phyloP scores from a whole-genome alignment of 495 filamentous ascomycete genomes.

The Xylaria venustula region DNA sequence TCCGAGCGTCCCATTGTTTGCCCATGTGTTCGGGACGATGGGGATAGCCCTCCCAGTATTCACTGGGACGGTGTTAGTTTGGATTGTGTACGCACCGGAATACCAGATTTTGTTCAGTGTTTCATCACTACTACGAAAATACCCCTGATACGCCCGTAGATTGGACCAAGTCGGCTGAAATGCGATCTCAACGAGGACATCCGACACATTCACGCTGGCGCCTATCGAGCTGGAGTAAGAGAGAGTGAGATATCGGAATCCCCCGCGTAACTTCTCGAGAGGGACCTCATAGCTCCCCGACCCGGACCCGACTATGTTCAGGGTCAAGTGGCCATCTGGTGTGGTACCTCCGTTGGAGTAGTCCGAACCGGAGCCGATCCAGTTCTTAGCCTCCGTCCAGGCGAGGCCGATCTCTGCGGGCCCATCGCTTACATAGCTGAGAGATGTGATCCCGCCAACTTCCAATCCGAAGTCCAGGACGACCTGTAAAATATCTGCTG shows the following conservation, averaged over 20 bases:
- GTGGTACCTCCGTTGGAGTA: slow-evolving; percentile 54
- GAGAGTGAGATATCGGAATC: slow-evolving; percentile 58
- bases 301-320: slow-evolving; percentile 46
- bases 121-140: slow-evolving; percentile 61
- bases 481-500: slow-evolving; percentile 28
- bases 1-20: slow-evolving; percentile 52
- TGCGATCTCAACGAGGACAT: slow-evolving; percentile 48
- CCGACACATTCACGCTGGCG: slow-evolving; percentile 38
- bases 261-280: slow-evolving; percentile 52
- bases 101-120: slow-evolving; percentile 63
- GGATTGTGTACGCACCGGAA: slow-evolving; percentile 61
- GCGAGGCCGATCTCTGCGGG: slow-evolving; percentile 55
- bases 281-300: slow-evolving; percentile 50
- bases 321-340: slow-evolving; percentile 52
- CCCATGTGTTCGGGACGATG: slow-evolving; percentile 50
- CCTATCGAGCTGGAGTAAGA: slow-evolving; percentile 43
- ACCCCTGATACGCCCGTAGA: slow-evolving; percentile 62
- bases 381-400: slow-evolving; percentile 63
- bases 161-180: slow-evolving; percentile 68
- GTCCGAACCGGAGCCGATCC: slow-evolving; percentile 61
- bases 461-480: slow-evolving; percentile 59
- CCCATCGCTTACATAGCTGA: slow-evolving; percentile 45
- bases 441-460: slow-evolving; percentile 57
- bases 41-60: slow-evolving; percentile 54
- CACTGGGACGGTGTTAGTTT: slow-evolving; percentile 57